These are phyloP conservation scores for Mucor racemosus DNA, from an alignment of 371 early-diverging fungal species.

Conservation along the genomic window DNA sequence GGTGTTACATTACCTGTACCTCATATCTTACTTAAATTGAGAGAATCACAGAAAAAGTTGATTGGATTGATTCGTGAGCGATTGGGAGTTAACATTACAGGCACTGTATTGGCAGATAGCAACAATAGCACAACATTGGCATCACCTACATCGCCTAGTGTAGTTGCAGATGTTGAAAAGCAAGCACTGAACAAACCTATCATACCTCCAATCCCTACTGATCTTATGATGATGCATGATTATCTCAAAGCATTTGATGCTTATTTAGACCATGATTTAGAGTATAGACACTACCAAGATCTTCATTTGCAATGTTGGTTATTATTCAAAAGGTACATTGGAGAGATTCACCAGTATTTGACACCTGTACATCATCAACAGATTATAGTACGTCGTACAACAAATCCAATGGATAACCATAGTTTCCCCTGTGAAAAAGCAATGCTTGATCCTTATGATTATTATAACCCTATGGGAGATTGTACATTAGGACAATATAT, in stretches of 20 bases:
- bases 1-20: constrained; percentile 83
- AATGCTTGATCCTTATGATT: constrained; percentile 75
- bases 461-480: constrained; percentile 78
- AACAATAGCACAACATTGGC: neutral
- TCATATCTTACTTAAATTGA: constrained; percentile 73
- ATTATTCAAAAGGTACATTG: constrained; percentile 57
- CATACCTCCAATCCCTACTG: constrained; percentile 27
- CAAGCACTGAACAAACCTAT: neutral
- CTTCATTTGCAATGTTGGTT: constrained; percentile 55
- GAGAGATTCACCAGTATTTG: constrained; percentile 56
- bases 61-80: constrained; percentile 30
- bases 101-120: neutral
- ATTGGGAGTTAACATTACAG: constrained; percentile 19
- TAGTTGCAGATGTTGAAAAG: neutral
- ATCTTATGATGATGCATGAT: constrained; percentile 27
- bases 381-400: constrained; percentile 57
- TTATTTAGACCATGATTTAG: constrained; percentile 43
- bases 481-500: constrained; percentile 88
- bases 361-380: constrained; percentile 73
- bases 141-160: neutral
- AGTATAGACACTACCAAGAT: constrained; percentile 57
- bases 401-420: constrained; percentile 32
- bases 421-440: constrained; percentile 77
- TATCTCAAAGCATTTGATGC: constrained; percentile 36
- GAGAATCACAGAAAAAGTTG: constrained; percentile 44